Base-by-base conservation (phyloP, 2,329 filamentous ascomycete genomes). In the Scedosporium dehoogii region DNA sequence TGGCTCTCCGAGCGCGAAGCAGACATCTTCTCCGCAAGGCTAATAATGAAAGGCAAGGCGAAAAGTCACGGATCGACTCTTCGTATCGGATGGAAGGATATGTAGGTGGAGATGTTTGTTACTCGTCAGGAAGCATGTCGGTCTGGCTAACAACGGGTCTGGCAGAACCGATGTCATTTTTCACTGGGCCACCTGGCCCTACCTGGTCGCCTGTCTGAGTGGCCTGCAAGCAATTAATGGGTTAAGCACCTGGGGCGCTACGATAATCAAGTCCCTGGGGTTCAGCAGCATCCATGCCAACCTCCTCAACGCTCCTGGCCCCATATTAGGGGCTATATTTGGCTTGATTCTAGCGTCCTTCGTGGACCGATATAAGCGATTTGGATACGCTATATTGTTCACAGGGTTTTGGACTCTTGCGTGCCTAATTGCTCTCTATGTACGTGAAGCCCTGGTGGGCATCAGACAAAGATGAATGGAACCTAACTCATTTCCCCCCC, bases 221-320 rank as follows among this genome's bases (percentile, higher is more conserved):
- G 55, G 55, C 27, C 55, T 58, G 23, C 55, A 58, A 27, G 25
- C 55, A 12, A 33, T 58, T 6, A 58, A 58, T 27, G 55, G 55
- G 21, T 33, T 58, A 58, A 29, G 23, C 12, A 58, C 55, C 5
- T 58, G 55, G 55, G 63, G 65, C 3, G 65, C 65, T 16, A 66
- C 53, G 5, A 66, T 67, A 41, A 65, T 67, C 58, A 66, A 64
- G 60, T 56, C 7, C 6, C 64, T 67, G 4, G 65, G 64, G 12
- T 67, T 66, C 27, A 63, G 60, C 55, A 62, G 59, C 6, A 65
- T 62, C 2, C 57, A 66, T n/a, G 65, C 65, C 27, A 67, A 67
- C 41, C 65, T 67, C 23, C 65, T 67, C 59, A 67, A 64, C 57
- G 62, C 66, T 7, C 55, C 55, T 9, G 55, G 55, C 16, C 55